Evolutionary conservation across 805 yeast genomes (phyloP).

Genomic region (Metschnikowia lochheadii): DNA sequence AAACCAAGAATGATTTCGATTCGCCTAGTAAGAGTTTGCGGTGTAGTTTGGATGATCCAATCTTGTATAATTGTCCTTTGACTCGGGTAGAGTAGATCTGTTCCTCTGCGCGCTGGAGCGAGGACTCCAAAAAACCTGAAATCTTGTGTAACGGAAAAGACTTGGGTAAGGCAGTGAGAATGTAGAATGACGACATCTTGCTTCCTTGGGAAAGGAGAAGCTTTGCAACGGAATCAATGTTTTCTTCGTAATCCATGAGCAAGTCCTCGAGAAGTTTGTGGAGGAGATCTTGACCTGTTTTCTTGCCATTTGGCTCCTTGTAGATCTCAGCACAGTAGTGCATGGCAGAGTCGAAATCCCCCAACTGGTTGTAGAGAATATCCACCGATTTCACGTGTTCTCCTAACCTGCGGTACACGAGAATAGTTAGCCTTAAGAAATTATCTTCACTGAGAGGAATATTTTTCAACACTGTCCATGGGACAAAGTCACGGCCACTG

Average conservation of each 20-base stretch:
- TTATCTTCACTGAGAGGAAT: slow-evolving; percentile 31
- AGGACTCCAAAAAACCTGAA: slow-evolving; percentile 41
- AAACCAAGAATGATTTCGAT: slow-evolving; percentile 34
- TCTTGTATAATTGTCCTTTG: slow-evolving; percentile 48
- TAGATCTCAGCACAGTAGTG: slow-evolving; percentile 54
- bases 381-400: slow-evolving; percentile 62
- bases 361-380: slow-evolving; percentile 53
- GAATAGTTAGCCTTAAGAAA: slow-evolving; percentile 46
- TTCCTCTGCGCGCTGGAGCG: slow-evolving; percentile 40
- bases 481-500: slow-evolving; percentile 31
- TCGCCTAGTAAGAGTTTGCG: slow-evolving; percentile 38
- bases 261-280: slow-evolving; percentile 48
- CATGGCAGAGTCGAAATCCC: slow-evolving; percentile 56
- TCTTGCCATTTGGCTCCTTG: slow-evolving; percentile 25
- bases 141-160: slow-evolving; percentile 43
- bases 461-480: slow-evolving; percentile 31
- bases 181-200: slow-evolving; percentile 42
- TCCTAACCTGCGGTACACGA: slow-evolving; percentile 54
- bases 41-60: slow-evolving; percentile 46
- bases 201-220: slow-evolving; percentile 44
- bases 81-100: slow-evolving; percentile 39
- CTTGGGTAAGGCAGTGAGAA: slow-evolving; percentile 51
- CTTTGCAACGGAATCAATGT: slow-evolving; percentile 35
- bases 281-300: slow-evolving; percentile 43
- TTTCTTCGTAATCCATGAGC: slow-evolving; percentile 36